Evolutionary conservation across 495 filamentous ascomycete species (phyloP), one percentile per base, ranked within the genome.

Genomic region (Xylaria flabelliformis): DNA sequence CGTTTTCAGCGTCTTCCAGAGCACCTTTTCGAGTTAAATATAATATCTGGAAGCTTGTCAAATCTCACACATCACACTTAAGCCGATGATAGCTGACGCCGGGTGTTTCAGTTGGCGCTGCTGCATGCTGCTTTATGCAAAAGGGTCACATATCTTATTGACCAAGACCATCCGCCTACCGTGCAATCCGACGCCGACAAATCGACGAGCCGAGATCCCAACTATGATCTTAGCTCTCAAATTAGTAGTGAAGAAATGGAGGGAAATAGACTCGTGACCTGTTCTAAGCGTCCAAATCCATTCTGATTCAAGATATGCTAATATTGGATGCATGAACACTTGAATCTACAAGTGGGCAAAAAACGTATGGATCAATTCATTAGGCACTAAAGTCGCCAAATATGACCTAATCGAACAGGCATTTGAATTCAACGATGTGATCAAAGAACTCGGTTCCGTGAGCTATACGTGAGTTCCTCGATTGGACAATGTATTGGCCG

Each of bases 221-320:
- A 81, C 80, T 42, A 76, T 84, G 41, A 82, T 84, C 24, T 10
- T 84, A 10, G 84, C 80, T 21, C 75, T 85, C 4, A 42, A 82
- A 62, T 71, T 73, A 67, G 82, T 80, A 0, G 39, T 81, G 42
- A 68, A 76, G n/a, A 81, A 74, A 66, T 76, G 72, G 55, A 4
- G 76, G 0, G 34, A 77, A 8, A 69, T 83, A 0, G 3, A 73
- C 17, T 0, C 8, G 29, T 2, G 62, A 9, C 75, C 75, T 2
- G 1, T 10, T 0, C 0, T 82, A 7, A 2, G 61, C 0, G 74
- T 82, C 58, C 76, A 39, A 3, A 79, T 82, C 24, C 10, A 79
- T 26, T 77, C 80, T 3, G 80, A 82, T 62, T 83, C 80, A 0
- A 67, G 36, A 50, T 82, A 82, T 64, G 80, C 76, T 0, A 29